These are phyloP conservation scores for Debaryomyces maramus DNA, from an alignment of 805 yeast species.

Conservation along the genomic window DNA sequence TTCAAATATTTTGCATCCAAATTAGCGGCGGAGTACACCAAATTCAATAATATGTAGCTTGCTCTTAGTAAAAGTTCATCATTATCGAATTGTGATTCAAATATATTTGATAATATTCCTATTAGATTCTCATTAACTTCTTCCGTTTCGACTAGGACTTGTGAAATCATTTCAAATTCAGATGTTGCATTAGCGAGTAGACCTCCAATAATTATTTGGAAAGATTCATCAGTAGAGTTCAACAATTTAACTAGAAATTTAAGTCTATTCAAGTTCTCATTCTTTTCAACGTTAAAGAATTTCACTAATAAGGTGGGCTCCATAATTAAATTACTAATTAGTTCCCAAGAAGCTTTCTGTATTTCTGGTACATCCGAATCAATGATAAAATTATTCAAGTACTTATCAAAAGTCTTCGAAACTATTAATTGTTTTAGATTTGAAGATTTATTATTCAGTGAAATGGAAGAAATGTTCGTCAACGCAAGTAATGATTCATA, in stretches of 20 bases:
- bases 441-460: constrained; percentile 24
- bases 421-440: constrained; percentile 38
- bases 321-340: constrained; percentile 58
- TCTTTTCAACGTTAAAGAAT: constrained; percentile 55
- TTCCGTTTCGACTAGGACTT: constrained; percentile 19
- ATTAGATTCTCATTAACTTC: constrained; percentile 17
- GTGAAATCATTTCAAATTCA: constrained; percentile 36
- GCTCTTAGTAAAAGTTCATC: constrained; percentile 31
- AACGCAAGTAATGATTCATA: constrained; percentile 62
- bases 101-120: constrained; percentile 19
- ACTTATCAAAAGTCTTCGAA: constrained; percentile 49
- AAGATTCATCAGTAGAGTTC: constrained; percentile 28
- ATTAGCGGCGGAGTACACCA: constrained; percentile 18
- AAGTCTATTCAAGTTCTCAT: constrained; percentile 29
- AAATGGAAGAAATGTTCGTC: constrained; percentile 61
- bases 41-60: constrained; percentile 20
- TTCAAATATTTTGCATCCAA: neutral
- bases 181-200: constrained; percentile 41
- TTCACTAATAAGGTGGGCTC: constrained; percentile 46
- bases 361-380: constrained; percentile 41
- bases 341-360: constrained; percentile 62
- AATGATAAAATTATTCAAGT: constrained; percentile 41
- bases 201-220: constrained; percentile 37
- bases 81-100: constrained; percentile 22
- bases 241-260: constrained; percentile 32